Conservation (phyloP, 176 grass and related monocot species). For the Rhipidocladum racemiflorum region DNA sequence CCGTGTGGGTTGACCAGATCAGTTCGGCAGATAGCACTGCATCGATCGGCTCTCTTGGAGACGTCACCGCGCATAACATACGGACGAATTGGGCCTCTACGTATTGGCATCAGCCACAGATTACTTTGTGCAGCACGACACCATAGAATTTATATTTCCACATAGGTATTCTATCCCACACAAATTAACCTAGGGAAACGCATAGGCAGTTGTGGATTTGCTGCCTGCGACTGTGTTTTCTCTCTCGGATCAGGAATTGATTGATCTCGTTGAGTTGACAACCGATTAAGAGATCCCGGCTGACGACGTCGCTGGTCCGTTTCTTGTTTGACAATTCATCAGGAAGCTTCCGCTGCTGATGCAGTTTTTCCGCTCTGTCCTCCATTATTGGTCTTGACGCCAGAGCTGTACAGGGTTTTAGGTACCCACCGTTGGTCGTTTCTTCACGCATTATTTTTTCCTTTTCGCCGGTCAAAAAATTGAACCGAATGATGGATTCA, state of each 20-base stretch:
- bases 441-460: neutral
- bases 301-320: neutral
- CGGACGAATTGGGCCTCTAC: neutral
- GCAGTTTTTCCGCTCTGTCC: neutral
- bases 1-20: neutral
- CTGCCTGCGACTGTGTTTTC: neutral
- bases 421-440: neutral
- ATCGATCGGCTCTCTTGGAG: neutral
- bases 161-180: neutral
- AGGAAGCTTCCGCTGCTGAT: neutral
- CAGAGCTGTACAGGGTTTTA: neutral
- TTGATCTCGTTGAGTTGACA: neutral
- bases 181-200: neutral
- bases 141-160: too few relatives aligned
- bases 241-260: neutral
- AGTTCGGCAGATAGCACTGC: neutral
- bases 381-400: neutral
- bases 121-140: too few relatives aligned
- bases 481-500: conserved; percentile 1
- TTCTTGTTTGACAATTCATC: neutral
- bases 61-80: neutral
- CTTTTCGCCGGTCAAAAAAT: neutral
- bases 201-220: neutral
- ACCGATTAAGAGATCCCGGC: neutral
- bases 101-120: too few relatives aligned